Conservation (phyloP, 208 protist species). For the Acanthamoeba lenticulata region DNA sequence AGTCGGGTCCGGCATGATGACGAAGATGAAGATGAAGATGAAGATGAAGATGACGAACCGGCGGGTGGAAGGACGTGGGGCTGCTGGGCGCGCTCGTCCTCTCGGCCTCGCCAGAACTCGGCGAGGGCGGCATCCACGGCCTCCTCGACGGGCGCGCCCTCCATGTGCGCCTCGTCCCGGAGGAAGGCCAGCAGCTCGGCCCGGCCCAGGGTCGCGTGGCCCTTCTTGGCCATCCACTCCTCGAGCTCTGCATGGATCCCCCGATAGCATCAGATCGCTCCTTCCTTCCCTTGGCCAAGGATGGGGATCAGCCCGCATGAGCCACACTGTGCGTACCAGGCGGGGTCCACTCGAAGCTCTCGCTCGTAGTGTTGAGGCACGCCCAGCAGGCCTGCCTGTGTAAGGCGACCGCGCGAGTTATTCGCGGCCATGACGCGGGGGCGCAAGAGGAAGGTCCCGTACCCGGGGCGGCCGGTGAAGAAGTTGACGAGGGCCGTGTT, state of each 20-base stretch:
- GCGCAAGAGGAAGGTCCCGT: background rate
- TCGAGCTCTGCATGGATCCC: background rate
- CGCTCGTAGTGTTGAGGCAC: constrained; percentile 8
- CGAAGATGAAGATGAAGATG: background rate
- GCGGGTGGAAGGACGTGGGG: background rate
- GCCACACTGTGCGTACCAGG: background rate
- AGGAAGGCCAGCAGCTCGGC: background rate
- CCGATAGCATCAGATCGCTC: background rate
- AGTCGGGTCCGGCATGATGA: background rate
- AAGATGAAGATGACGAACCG: background rate
- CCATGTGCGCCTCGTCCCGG: background rate
- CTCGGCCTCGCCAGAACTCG: background rate
- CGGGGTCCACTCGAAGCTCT: constrained; percentile 13
- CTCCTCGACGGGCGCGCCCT: background rate
- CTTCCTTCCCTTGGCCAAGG: background rate
- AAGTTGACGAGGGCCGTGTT: constrained; percentile 15
- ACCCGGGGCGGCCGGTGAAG: background rate
- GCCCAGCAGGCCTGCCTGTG: background rate
- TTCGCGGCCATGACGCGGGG: background rate
- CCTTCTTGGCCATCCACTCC: background rate
- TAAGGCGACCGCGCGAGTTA: too few species aligned
- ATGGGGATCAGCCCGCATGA: background rate
- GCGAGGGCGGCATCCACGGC: background rate
- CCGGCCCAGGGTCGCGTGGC: background rate
- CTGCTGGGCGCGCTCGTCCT: background rate